A percentile compares a stretch with the other conserved stretches of the same genome.
phyloP scores from a whole-genome alignment of 257 asterid genomes.

The Capsicum pubescens region DNA sequence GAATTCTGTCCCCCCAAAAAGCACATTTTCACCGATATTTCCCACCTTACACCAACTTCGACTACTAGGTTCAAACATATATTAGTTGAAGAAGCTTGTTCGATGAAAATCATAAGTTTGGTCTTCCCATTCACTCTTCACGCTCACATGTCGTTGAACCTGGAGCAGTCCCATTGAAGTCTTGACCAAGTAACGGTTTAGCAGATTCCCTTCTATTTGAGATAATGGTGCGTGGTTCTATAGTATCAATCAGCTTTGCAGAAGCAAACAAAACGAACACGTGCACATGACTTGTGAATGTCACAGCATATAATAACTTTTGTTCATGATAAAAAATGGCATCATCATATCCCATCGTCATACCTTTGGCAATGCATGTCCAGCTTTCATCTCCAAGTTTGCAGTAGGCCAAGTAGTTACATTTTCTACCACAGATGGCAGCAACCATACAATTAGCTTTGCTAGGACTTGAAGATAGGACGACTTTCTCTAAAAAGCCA shows the following conservation, averaged over 20 bases:
- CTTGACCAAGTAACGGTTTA: not conserved
- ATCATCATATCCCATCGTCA: not conserved
- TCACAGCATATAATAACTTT: not conserved
- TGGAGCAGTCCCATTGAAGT: not conserved
- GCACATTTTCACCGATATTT: not conserved
- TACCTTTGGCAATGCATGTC: not conserved
- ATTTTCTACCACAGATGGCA: not conserved
- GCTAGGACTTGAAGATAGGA: not conserved
- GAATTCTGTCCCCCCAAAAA: not conserved
- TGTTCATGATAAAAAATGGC: not conserved
- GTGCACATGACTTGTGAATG: not conserved
- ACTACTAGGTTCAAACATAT: not conserved
- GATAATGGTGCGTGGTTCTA: not conserved
- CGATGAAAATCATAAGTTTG: not conserved
- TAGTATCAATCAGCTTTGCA: not conserved
- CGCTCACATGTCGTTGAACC: not conserved
- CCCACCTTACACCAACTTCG: not conserved
- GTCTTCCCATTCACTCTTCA: too few relatives aligned
- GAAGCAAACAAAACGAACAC: not conserved
- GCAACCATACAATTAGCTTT: not conserved
- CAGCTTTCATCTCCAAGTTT: constrained; percentile 1
- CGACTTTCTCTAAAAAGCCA: not conserved
- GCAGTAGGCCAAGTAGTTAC: not conserved
- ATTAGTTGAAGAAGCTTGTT: not conserved
- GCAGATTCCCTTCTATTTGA: too few relatives aligned